Base-by-base conservation (phyloP, 768 basidiomycete species). In the Paxillus involutus region DNA sequence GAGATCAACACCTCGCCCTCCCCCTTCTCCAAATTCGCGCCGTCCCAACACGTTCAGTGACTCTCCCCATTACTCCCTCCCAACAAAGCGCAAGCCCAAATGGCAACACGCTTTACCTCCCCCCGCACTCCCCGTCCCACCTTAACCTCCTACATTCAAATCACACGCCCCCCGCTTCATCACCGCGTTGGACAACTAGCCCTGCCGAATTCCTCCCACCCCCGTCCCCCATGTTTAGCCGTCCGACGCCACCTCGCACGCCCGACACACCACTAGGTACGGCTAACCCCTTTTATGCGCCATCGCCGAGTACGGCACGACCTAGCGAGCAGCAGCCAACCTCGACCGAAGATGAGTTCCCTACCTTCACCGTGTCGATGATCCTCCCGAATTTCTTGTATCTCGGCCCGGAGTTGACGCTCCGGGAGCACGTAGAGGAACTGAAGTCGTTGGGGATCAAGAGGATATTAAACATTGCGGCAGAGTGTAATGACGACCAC, bases 321-420 rank as follows among this genome's bases (percentile, higher is more conserved):
- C 88, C 85, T 6, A 85, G 83, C 13, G 62, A 60, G 11, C 45
- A 45, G 29, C 68, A 58, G 36, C 60, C 72, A 11, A 21, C 59
- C 33, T 48, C 68, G 8, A 52, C 61, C 8, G 65, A 63, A 4
- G 79, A 83, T 47, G 86, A 82, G 21, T 78, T 82, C 59, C 83
- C 85, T 5, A 71, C 72, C 6, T 98, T 97, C 67, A 74, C 78
- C n/a, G 83, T 97, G 36, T 96, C 94, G 14, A 90, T 89, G 17
- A 97, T 98, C 59, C 76, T 98, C 3, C 94, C 95, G 3, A 82
- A 84, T 53, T 97, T 97, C 73, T 75, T 98, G 26, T 98, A 83
- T 71, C 80, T 98, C 32, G 96, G 95, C 2, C 92, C 95, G 0
- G 96, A 98, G 69, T 77, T 91, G 26, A 87, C 87, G 4, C 71